Evolutionary conservation across 2,329 filamentous ascomycete genomes (phyloP), one percentile per base, ranked within the genome.

Genomic region (Penicillium corylophilum): DNA sequence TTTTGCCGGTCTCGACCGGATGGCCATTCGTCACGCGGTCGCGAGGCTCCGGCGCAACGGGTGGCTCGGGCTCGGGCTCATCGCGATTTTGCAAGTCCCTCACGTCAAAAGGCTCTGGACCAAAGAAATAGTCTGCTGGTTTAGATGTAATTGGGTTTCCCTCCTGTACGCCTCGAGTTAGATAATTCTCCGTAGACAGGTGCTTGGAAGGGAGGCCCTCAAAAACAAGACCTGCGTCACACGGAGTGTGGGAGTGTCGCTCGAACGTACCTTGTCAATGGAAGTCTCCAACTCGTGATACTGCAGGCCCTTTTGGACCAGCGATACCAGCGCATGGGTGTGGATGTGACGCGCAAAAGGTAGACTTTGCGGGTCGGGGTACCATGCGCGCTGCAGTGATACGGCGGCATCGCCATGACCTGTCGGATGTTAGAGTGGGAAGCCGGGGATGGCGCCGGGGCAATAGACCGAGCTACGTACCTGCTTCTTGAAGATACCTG

Each of bases 231-330:
- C 2, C 41, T 13, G 26, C 10, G 41, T 33, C 16, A 39, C 35
- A 28, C 40, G 26, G 22, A 16, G 23, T 45, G 28, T 46, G 35
- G 26, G 22, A 16, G 23, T 45, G 28, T 46, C 39, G 46, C 40
- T 44, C 47, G 22, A 57, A 68, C 70, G 48, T 76, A 72, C 77
- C 74, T 77, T 73, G 57, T 78, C 74, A 55, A 79, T 64, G 6
- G 75, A 75, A 55, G 75, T 68, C 54, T 78, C 76, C 42, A 80
- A 67, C 56, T 80, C 76, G 64, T 79, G 67, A 64, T 79, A 80
- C 54, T 78, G 74, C 40, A 87, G 71, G 48, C 84, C 84, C 64
- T 86, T 83, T 63, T 87, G 84, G 29, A 87, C 80, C 47, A 87
- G 74, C 40, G 79, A 77, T 41, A 87, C 75, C 52, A 87, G 74